Evolutionary conservation across 768 basidiomycete species (phyloP).

Genomic region (Suillus plorans): DNA sequence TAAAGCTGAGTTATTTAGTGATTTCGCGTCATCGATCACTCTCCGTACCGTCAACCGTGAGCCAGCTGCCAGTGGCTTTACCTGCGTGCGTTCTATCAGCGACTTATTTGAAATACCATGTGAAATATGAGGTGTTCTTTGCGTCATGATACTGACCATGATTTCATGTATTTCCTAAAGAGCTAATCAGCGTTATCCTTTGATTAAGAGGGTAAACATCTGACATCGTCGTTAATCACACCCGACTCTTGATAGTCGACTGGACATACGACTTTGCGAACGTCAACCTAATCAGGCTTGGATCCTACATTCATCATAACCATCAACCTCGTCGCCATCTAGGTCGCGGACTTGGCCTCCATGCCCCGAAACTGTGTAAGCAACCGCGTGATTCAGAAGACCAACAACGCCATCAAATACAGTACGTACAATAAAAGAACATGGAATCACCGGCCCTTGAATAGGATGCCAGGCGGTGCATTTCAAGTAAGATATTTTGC

Average conservation of each 20-base stretch:
- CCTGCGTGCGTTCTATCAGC: background rate
- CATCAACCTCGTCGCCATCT: slow-evolving; percentile 2
- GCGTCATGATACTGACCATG: background rate
- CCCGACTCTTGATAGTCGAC: background rate
- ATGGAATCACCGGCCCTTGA: background rate
- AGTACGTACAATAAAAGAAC: slow-evolving; percentile 3
- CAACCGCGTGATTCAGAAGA: background rate
- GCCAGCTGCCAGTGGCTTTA: background rate
- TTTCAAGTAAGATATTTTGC: background rate
- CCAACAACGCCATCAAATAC: no score
- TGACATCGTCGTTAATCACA: background rate
- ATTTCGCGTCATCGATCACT: background rate
- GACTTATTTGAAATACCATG: background rate
- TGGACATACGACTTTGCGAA: background rate
- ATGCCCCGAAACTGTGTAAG: background rate
- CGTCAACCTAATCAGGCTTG: background rate
- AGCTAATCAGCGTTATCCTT: background rate
- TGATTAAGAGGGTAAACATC: background rate
- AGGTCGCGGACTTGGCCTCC: background rate
- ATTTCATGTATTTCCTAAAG: slow-evolving; percentile 1
- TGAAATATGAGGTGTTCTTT: background rate
- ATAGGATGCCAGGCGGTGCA: background rate
- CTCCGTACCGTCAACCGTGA: slow-evolving; percentile 2
- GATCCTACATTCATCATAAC: background rate
- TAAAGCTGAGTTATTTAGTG: background rate